These are phyloP conservation scores for Ambrosia trifida DNA, from an alignment of 129 eudicot genomes.

Conservation along the genomic window DNA sequence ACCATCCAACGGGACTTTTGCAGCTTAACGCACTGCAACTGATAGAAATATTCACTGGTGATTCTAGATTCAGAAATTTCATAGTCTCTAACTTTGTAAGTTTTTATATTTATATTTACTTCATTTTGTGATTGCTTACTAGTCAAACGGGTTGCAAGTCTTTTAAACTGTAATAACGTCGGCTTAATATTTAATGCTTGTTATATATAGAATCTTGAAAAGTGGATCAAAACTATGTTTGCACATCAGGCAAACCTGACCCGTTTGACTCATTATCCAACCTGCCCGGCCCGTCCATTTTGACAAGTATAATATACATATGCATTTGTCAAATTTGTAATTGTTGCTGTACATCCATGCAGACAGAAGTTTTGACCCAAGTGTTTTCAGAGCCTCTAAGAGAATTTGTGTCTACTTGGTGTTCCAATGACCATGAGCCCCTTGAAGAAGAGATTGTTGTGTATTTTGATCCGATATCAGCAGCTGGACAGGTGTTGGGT, in stretches of 20 bases:
- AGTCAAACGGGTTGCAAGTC: neutral
- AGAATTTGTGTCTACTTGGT: constrained; percentile 76
- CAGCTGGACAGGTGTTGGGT: constrained; percentile 54
- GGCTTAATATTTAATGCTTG: neutral
- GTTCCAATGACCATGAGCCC: constrained; percentile 60
- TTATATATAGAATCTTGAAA: neutral
- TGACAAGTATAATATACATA: neutral
- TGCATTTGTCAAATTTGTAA: neutral
- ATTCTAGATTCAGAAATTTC: constrained; percentile 69
- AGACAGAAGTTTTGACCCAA: constrained; percentile 63
- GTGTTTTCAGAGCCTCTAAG: constrained; percentile 55
- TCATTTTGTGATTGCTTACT: neutral
- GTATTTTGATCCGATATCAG: constrained; percentile 59
- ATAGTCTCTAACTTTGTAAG: constrained; percentile 63
- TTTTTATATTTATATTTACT: neutral
- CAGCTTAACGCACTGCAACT: constrained; percentile 83
- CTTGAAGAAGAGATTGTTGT: constrained; percentile 65
- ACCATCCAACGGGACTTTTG: constrained; percentile 59
- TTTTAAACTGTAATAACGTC: neutral
- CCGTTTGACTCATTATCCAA: neutral
- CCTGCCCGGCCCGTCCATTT: neutral
- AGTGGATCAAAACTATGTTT: neutral
- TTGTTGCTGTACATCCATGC: constrained; percentile 9
- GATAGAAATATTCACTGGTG: constrained; percentile 71
- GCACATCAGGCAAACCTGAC: neutral